phyloP scores from a whole-genome alignment of 441 rosid genomes.

The Aleurites moluccanus region DNA sequence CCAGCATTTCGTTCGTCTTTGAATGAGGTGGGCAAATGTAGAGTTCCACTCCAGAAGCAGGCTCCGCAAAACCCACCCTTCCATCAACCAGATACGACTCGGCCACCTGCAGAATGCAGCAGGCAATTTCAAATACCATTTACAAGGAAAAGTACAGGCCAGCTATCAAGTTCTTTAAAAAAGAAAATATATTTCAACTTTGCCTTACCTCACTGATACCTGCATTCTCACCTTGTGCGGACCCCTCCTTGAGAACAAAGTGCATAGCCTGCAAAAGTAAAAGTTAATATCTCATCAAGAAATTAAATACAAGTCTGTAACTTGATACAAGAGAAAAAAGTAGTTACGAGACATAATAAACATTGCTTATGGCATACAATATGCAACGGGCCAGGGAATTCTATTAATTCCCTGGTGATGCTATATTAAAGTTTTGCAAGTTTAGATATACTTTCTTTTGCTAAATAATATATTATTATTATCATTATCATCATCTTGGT shows the following conservation, averaged over 20 bases:
- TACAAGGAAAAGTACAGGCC: not conserved
- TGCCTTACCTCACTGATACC: conserved; percentile 57
- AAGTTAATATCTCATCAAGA: no score
- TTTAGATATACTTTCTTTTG: no score
- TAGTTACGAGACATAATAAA: no score
- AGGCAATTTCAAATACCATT: not conserved
- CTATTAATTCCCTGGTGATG: no score
- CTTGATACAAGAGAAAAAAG: no score
- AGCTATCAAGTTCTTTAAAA: not conserved
- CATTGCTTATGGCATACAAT: no score
- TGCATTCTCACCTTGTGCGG: conserved; percentile 32
- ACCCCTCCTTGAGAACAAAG: conserved; percentile 60
- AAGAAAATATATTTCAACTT: not conserved
- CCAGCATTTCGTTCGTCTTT: conserved; percentile 50
- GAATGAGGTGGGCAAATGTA: conserved; percentile 69
- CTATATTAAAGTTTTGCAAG: no score
- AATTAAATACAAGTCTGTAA: no score
- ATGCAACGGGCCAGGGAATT: no score
- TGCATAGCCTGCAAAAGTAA: conserved; percentile 67
- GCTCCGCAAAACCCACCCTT: conserved; percentile 81
- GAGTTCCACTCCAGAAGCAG: conserved; percentile 70
- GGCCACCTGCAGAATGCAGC: conserved; percentile 46
- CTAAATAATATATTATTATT: no score
- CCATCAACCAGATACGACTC: conserved; percentile 57
- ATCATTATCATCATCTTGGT: no score